Base-by-base conservation (phyloP, 768 basidiomycete species). In the Leccinum rimulosum region DNA sequence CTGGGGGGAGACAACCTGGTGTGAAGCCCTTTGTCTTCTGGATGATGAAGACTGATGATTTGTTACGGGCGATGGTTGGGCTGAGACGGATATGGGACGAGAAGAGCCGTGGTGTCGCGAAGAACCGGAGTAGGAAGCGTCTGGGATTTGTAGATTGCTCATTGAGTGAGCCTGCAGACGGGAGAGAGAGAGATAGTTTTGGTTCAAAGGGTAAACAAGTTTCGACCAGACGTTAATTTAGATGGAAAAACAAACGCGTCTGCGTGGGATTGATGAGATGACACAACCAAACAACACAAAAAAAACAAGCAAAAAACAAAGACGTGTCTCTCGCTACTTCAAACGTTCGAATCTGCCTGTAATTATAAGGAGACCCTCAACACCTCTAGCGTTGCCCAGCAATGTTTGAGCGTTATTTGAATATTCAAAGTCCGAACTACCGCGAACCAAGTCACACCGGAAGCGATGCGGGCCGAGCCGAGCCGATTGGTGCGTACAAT, bases 11-110 rank as follows among this genome's bases (percentile, higher is more conserved):
- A 84, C 80, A 55, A 89, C 85, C 27, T 81, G 81, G 66, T 91
- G 89, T 1, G 90, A 91, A 7, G 89, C 88, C 52, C 89, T 83
- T 69, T 88, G 84, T 65, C 83, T 84, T 43, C 84, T 80, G 49
- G 79, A 72, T 0, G 79, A 72, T 0, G 79, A 66, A 1, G 78
- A 72, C 19, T 79, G 70, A 43, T 78, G 61, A 11, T 77, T 67
- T 3, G 80, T 64, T 7, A 74, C 75, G 2, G 83, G 75, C n/a
- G 79, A 75, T 25, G 84, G 77, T 33, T 85, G 80, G 4, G 79
- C 81, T 6, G 79, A 74, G 36, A 84, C 84, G 11, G 86, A 87
- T n/a, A 80, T 80, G 1, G 87, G 83, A n/a, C 87, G 75, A 8
- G 77, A 72, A 8, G 71, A 43, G 11, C 70, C 69, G 15, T 76